These are phyloP conservation scores for Ustilago trichophora DNA, from an alignment of 1,284 basidiomycete genomes.

Conservation along the genomic window DNA sequence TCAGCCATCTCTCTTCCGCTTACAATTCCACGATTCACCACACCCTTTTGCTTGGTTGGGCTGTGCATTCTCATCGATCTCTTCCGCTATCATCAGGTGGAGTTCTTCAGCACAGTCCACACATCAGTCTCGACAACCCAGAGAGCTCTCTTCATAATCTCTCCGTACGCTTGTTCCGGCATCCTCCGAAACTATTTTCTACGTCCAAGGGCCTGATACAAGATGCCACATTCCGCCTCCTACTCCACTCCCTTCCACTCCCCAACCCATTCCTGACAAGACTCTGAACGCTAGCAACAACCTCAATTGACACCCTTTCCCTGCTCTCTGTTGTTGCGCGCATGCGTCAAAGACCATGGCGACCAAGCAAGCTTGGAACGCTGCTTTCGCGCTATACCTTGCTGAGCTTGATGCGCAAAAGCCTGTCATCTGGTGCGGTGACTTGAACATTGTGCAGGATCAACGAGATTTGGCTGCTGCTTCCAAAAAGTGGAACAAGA, in stretches of 20 bases:
- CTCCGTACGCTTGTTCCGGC: constrained; percentile 7
- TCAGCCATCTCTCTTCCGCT: too few relatives aligned
- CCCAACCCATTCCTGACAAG: too few relatives aligned
- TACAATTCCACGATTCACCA: too few relatives aligned
- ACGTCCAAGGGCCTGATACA: constrained; percentile 38
- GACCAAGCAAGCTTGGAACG: constrained; percentile 56
- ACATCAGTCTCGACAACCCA: constrained; percentile 2
- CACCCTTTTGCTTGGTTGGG: too few relatives aligned
- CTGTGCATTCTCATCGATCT: constrained; percentile 11
- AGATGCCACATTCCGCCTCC: constrained; percentile 25
- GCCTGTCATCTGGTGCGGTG: constrained; percentile 88
- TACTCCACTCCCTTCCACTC: too few relatives aligned
- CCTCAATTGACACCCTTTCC: too few relatives aligned
- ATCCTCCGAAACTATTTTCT: not conserved
- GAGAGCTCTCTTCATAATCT: constrained; percentile 30
- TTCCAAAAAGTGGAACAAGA: constrained; percentile 68
- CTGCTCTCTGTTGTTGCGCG: too few relatives aligned
- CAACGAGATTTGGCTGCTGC: constrained; percentile 66
- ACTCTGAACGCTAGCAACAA: too few relatives aligned
- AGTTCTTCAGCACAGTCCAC: constrained; percentile 14
- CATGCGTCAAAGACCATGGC: constrained; percentile 31
- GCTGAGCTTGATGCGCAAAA: constrained; percentile 78
- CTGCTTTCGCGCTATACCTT: constrained; percentile 72
- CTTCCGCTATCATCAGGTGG: constrained; percentile 34
- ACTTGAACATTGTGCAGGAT: constrained; percentile 80